Evolutionary conservation across 495 filamentous ascomycete genomes (phyloP).

Genomic region (Xylaria grammica): DNA sequence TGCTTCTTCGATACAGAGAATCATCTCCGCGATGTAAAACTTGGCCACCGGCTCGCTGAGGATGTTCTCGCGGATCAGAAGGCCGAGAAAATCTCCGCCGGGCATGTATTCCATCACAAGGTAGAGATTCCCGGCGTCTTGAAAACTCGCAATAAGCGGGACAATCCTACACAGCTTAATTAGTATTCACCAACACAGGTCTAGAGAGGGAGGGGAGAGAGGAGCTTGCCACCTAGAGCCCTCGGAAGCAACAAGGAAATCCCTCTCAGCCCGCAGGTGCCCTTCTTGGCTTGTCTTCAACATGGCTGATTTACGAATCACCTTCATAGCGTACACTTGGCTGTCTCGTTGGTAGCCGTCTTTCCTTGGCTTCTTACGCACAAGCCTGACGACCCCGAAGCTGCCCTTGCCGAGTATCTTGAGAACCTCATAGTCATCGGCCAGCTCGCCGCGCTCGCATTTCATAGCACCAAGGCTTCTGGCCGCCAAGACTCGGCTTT

Average conservation of each 20-base stretch:
- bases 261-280: slow-evolving; percentile 87
- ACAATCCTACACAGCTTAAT: slow-evolving; percentile 63
- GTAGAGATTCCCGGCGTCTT: slow-evolving; percentile 82
- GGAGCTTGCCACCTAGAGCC: slow-evolving; percentile 77
- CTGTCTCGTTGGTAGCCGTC: slow-evolving; percentile 20
- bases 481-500: slow-evolving; percentile 71
- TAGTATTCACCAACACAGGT: background rate
- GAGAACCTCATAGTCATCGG: slow-evolving; percentile 74
- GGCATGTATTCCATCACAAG: slow-evolving; percentile 98
- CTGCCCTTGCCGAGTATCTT: slow-evolving; percentile 93
- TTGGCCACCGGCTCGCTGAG: slow-evolving; percentile 77
- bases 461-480: slow-evolving; percentile 49
- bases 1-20: slow-evolving; percentile 90
- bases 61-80: slow-evolving; percentile 80
- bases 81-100: slow-evolving; percentile 87
- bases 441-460: slow-evolving; percentile 30
- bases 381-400: slow-evolving; percentile 88
- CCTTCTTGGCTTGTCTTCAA: slow-evolving; percentile 88
- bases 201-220: too few species aligned
- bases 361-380: slow-evolving; percentile 62
- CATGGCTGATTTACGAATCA: slow-evolving; percentile 92
- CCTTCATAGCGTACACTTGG: slow-evolving; percentile 91
- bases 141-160: slow-evolving; percentile 84
- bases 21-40: slow-evolving; percentile 95
- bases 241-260: slow-evolving; percentile 86